Conservation (phyloP, 2,329 filamentous ascomycete species). For the Rhynchosporium agropyri region DNA sequence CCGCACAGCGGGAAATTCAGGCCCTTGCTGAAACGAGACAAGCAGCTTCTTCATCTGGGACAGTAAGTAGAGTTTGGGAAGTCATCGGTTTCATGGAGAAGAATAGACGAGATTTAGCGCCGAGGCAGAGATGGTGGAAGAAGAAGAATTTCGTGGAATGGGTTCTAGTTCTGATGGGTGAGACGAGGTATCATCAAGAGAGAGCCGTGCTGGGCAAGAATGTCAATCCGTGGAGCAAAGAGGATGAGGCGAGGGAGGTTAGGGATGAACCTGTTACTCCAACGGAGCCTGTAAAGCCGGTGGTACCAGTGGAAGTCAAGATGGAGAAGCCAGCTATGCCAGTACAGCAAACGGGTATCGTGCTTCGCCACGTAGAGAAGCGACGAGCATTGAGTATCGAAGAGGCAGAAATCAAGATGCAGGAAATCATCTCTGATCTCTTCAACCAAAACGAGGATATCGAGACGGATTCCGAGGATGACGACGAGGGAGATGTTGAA, state of each 20-base stretch:
- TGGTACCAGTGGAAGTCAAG: neutral
- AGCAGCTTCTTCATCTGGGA: slow-evolving; percentile 5
- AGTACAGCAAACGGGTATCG: slow-evolving; percentile 7
- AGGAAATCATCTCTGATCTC: slow-evolving; percentile 25
- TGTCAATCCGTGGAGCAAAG: slow-evolving; percentile 23
- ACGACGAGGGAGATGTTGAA: slow-evolving; percentile 5
- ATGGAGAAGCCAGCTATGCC: neutral
- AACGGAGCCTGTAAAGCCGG: neutral
- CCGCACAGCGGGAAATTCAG: slow-evolving; percentile 30
- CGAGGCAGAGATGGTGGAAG: slow-evolving; percentile 1
- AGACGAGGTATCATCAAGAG: slow-evolving; percentile 18
- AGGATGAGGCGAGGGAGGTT: neutral
- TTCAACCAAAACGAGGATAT: slow-evolving; percentile 15
- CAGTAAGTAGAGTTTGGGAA: slow-evolving; percentile 17
- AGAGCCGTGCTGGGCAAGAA: slow-evolving; percentile 22
- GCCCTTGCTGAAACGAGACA: slow-evolving; percentile 25
- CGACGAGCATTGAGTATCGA: slow-evolving; percentile 11
- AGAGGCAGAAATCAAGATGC: slow-evolving; percentile 28
- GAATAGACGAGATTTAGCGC: slow-evolving; percentile 19
- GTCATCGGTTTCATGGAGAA: slow-evolving; percentile 20
- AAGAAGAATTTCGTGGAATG: slow-evolving; percentile 23
- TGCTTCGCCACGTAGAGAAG: slow-evolving; percentile 26
- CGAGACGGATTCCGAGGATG: slow-evolving; percentile 5
- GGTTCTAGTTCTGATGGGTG: slow-evolving; percentile 24
- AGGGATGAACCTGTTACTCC: neutral